Conservation (phyloP, 306 rosid species). For the Macrotyloma uniflorum region DNA sequence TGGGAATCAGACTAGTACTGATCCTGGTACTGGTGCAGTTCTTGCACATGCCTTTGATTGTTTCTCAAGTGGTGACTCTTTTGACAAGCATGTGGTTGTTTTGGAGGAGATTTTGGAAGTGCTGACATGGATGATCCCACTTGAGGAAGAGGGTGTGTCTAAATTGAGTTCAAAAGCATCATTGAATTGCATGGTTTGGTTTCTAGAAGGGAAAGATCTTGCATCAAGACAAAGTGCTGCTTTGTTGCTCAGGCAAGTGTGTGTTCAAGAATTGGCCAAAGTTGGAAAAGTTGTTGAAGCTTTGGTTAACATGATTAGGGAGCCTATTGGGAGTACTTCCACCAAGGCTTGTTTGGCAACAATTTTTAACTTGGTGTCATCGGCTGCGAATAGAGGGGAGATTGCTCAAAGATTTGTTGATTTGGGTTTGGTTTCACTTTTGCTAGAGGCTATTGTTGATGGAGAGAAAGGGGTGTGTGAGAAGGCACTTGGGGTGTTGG, state of each 20-base stretch:
- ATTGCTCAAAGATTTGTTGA: constrained; percentile 50
- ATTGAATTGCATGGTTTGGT: constrained; percentile 52
- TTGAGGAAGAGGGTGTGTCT: constrained; percentile 48
- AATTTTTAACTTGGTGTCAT: constrained; percentile 56
- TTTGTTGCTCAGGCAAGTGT: constrained; percentile 53
- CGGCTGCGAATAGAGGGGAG: constrained; percentile 12
- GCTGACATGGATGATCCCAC: constrained; percentile 55
- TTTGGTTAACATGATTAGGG: constrained; percentile 57
- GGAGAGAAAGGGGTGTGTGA: constrained; percentile 63
- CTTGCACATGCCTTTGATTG: constrained; percentile 52
- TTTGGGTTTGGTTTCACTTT: constrained; percentile 59
- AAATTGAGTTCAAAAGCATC: constrained; percentile 50
- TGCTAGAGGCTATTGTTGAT: constrained; percentile 69
- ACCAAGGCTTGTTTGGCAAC: constrained; percentile 63
- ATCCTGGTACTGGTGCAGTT: constrained; percentile 3
- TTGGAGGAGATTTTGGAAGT: constrained; percentile 60
- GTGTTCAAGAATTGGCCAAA: constrained; percentile 46
- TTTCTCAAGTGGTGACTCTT: constrained; percentile 48
- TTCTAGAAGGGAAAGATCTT: constrained; percentile 59
- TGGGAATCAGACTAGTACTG: background rate
- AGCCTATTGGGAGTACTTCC: constrained; percentile 53
- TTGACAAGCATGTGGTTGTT: constrained; percentile 40
- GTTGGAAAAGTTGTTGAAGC: constrained; percentile 57
- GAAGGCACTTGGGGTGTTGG: constrained; percentile 66
- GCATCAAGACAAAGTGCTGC: constrained; percentile 65